Conservation (phyloP, 2,329 filamentous ascomycete species). For the Escovopsis weberi region DNA sequence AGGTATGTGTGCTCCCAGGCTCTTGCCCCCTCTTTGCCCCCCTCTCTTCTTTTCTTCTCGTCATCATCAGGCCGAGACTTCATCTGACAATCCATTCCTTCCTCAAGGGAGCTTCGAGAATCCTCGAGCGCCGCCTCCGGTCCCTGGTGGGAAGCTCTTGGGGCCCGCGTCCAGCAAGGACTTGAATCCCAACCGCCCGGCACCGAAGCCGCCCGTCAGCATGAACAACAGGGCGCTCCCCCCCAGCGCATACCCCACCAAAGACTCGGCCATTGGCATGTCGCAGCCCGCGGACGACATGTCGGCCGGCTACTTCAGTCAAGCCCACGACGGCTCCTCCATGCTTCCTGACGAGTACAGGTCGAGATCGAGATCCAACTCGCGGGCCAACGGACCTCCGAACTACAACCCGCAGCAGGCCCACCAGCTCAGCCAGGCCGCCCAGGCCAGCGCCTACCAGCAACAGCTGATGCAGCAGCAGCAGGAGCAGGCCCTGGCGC, state of each 20-base stretch:
- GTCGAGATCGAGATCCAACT: constrained; percentile 55
- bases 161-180: constrained; percentile 31
- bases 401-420: constrained; percentile 33
- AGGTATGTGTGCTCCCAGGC: constrained; percentile 35
- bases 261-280: constrained; percentile 51
- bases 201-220: constrained; percentile 69
- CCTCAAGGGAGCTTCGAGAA: constrained; percentile 95
- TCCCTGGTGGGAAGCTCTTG: constrained; percentile 44
- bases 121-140: constrained; percentile 79
- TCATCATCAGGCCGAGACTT: too few relatives aligned
- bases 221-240: constrained; percentile 43
- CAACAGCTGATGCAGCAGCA: constrained; percentile 62
- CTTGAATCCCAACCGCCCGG: constrained; percentile 64
- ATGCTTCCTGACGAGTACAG: constrained; percentile 54
- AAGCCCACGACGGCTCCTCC: constrained; percentile 39
- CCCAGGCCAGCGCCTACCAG: constrained; percentile 37
- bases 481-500: constrained; percentile 70
- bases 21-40: constrained; percentile 59
- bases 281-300: constrained; percentile 43
- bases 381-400: constrained; percentile 39
- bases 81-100: constrained; percentile 49
- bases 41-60: too few relatives aligned
- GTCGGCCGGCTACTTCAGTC: constrained; percentile 27
- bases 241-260: constrained; percentile 33
- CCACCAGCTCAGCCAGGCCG: constrained; percentile 19